phyloP scores from a whole-genome alignment of 371 early-diverging fungal species.

The Quaeritorhiza haematococci region DNA sequence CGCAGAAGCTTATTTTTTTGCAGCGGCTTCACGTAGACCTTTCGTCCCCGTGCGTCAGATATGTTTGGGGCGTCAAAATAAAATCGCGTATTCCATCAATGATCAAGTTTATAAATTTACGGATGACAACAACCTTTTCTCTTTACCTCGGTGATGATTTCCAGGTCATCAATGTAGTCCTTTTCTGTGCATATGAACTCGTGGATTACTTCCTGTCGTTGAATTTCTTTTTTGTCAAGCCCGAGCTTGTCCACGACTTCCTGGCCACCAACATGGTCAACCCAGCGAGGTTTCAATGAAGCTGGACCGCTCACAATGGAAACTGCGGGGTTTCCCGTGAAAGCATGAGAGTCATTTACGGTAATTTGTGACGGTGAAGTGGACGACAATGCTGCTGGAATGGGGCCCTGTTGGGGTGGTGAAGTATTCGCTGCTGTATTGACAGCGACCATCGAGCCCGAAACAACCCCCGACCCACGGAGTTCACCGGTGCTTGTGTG shows the following conservation, averaged over 20 bases:
- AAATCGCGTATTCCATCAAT: background rate
- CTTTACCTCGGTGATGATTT: constrained; percentile 51
- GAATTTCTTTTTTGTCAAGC: constrained; percentile 22
- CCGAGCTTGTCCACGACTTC: constrained; percentile 28
- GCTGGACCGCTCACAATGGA: constrained; percentile 21
- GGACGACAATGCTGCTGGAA: too few relatives aligned
- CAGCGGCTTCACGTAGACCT: constrained; percentile 51
- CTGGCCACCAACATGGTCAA: constrained; percentile 35
- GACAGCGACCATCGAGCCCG: too few relatives aligned
- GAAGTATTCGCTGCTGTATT: too few relatives aligned
- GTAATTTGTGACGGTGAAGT: background rate
- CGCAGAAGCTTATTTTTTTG: constrained; percentile 35
- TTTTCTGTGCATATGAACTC: constrained; percentile 61
- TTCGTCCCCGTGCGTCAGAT: too few relatives aligned
- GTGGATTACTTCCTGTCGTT: constrained; percentile 62
- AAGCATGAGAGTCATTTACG: background rate
- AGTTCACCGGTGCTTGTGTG: too few relatives aligned
- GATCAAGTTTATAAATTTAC: constrained; percentile 2
- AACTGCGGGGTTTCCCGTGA: background rate
- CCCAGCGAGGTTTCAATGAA: constrained; percentile 27
- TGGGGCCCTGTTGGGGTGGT: too few relatives aligned
- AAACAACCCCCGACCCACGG: too few relatives aligned
- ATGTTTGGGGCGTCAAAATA: background rate
- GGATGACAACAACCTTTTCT: too few relatives aligned
- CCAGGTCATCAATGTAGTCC: constrained; percentile 57